Evolutionary conservation across 352 stramenopile genomes (phyloP).

Genomic region (Phytophthora palmivora): DNA sequence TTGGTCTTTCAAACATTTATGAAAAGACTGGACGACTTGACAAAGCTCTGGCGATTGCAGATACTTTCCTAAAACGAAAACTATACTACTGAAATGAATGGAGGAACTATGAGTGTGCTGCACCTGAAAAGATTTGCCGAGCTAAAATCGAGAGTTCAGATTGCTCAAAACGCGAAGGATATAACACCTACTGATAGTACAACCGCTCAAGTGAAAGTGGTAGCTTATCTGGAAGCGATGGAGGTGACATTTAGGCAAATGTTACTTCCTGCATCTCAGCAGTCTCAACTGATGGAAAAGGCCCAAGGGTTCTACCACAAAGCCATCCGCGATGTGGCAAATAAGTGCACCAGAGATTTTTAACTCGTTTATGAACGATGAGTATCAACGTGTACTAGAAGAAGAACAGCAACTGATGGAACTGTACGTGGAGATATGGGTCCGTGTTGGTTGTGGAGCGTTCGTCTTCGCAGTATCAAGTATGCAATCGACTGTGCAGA

Average conservation of each 20-base stretch:
- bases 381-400: conserved; percentile 42
- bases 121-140: conserved; percentile 75
- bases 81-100: neutral
- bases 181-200: conserved; percentile 50
- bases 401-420: conserved; percentile 67
- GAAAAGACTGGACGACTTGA: conserved; percentile 56
- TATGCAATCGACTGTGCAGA: conserved; percentile 65
- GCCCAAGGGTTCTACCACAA: conserved; percentile 63
- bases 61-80: conserved; percentile 70
- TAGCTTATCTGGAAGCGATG: conserved; percentile 65
- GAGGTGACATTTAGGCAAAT: conserved; percentile 38
- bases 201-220: conserved; percentile 48
- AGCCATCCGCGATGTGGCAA: conserved; percentile 59
- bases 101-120: conserved; percentile 14
- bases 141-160: conserved; percentile 64
- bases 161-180: conserved; percentile 79
- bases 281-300: conserved; percentile 55
- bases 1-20: conserved; percentile 63
- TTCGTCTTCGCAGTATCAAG: conserved; percentile 59
- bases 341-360: conserved; percentile 43
- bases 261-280: conserved; percentile 20
- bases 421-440: conserved; percentile 75
- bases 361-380: conserved; percentile 31
- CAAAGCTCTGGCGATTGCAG: conserved; percentile 54
- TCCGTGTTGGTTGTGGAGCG: conserved; percentile 64